Base-by-base conservation (phyloP, 2,329 filamentous ascomycete genomes). In the Colletotrichum sp. region DNA sequence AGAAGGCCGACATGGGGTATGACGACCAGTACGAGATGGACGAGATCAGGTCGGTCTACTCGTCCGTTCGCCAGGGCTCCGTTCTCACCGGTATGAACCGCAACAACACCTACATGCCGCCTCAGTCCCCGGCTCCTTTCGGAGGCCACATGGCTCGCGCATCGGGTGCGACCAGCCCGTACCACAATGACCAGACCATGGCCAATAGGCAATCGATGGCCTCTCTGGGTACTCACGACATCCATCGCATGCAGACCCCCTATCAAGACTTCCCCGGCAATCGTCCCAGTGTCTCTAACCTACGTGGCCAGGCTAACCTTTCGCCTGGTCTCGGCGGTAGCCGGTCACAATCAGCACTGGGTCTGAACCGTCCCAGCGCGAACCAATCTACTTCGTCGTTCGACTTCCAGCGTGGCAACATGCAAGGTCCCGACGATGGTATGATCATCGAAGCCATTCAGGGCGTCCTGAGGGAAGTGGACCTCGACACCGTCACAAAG, bases 401-500 rank as follows among this genome's bases (percentile, higher is more conserved):
- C 77, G 91, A 93, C 83, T 93, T 92, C 84, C 90, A 92, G 79
- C 86, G 89, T 25, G 88, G 88, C 60, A 84, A 87, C 72, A 79
- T 83, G 77, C 88, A 87, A 28, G 95, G 95, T 0, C 94, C 95
- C 1, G 95, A 94, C 78, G 96, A 98, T 80, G 88, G 88, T 61
- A 90, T 92, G 76, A 98, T 99, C 78, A 90, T 95, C 22, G 94
- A 98, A 77, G 94, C 95, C 2, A 96, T 98, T 77, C 94, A 95
- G 81, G 88, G 90, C 67, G 97, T 97, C 80, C 88, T 99, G 77
- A 87, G 90, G 19, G 96, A 98, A 81, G 96, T 98, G 1, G 96
- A 99, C 84, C 89, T 99, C 57, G 97, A 99, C 83, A 96, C 91
- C n/a, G 95, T 98, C 64, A 99, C 97, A 8, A 99, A 98, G 92